phyloP scores from a whole-genome alignment of 2,329 filamentous ascomycete species.

The Trichoderma hamatum region DNA sequence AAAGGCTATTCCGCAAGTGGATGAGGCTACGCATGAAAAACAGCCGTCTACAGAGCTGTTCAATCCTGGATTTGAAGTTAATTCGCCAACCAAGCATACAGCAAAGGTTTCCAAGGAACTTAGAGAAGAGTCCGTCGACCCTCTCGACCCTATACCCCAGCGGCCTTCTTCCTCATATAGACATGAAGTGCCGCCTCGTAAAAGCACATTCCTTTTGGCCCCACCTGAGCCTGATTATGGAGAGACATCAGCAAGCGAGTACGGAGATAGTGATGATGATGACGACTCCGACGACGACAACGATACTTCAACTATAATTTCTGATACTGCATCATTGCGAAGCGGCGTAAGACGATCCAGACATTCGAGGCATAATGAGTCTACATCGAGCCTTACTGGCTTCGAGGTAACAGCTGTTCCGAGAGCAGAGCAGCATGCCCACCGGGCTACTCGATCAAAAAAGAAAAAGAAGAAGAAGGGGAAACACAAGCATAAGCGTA shows the following conservation, averaged over 20 bases:
- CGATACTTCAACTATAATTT: background rate
- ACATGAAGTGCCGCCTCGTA: background rate
- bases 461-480: slow-evolving; percentile 22
- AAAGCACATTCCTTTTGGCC: background rate
- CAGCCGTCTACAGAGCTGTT: slow-evolving; percentile 22
- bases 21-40: slow-evolving; percentile 14
- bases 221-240: slow-evolving; percentile 1
- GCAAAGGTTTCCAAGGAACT: background rate
- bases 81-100: background rate
- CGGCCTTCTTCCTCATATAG: background rate
- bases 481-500: slow-evolving; percentile 43
- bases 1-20: background rate
- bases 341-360: background rate
- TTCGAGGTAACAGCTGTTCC: slow-evolving; percentile 5
- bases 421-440: background rate
- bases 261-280: background rate
- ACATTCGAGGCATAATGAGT: background rate
- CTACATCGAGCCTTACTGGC: slow-evolving; percentile 2
- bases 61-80: background rate
- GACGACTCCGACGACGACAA: background rate
- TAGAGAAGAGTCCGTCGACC: background rate
- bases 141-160: background rate
- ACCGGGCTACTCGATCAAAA: background rate
- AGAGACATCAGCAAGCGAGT: slow-evolving; percentile 5
- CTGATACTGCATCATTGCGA: background rate